These are phyloP conservation scores for Helianthus tuberosus DNA, from an alignment of 129 eudicot species.

Conservation along the genomic window DNA sequence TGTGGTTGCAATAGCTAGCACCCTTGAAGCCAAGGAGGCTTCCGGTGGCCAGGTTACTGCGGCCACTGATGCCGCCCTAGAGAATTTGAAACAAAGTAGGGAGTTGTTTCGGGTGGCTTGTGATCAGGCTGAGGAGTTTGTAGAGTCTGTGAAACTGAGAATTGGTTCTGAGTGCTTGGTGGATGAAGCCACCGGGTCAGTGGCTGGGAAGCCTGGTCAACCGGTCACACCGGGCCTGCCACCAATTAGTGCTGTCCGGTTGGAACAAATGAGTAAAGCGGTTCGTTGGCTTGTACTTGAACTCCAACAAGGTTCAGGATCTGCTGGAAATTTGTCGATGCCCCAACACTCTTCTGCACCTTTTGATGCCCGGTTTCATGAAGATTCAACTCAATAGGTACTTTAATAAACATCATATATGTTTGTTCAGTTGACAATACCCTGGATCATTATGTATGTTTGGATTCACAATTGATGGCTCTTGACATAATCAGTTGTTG, in stretches of 20 bases:
- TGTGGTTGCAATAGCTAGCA: slow-evolving; percentile 59
- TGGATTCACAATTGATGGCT: background rate
- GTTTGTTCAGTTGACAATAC: background rate
- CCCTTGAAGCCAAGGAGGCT: slow-evolving; percentile 65
- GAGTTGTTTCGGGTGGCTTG: slow-evolving; percentile 86
- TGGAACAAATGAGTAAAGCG: slow-evolving; percentile 98
- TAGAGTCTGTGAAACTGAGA: slow-evolving; percentile 84
- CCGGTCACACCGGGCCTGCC: slow-evolving; percentile 60
- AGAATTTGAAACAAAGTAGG: slow-evolving; percentile 84
- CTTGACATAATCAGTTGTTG: background rate
- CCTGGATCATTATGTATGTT: background rate
- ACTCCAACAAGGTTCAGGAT: slow-evolving; percentile 85
- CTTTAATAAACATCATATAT: background rate
- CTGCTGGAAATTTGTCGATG: slow-evolving; percentile 51
- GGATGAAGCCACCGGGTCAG: slow-evolving; percentile 89
- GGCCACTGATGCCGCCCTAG: slow-evolving; percentile 78
- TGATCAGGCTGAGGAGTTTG: slow-evolving; percentile 94
- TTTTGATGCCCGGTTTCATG: slow-evolving; percentile 85
- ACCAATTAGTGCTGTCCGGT: slow-evolving; percentile 87
- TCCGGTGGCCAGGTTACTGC: slow-evolving; percentile 65
- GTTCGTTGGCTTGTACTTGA: slow-evolving; percentile 91
- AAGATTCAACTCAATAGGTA: slow-evolving; percentile 84
- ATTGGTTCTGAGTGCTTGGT: slow-evolving; percentile 91
- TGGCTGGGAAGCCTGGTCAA: slow-evolving; percentile 61
- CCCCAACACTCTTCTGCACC: slow-evolving; percentile 65